Evolutionary conservation across 441 rosid genomes (phyloP).

Genomic region (Populus tomentosa): DNA sequence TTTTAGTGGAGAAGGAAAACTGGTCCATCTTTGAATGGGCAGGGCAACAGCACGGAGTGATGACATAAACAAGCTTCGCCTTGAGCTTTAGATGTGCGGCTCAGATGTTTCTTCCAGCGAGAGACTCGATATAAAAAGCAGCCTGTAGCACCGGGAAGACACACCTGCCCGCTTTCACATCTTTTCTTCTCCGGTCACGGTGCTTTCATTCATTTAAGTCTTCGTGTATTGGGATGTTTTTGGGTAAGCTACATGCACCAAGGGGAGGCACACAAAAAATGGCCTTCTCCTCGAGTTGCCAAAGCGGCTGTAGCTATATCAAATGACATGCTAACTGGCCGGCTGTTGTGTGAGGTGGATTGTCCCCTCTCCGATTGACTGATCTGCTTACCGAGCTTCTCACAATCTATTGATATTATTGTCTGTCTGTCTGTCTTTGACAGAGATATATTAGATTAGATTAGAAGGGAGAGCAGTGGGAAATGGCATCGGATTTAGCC

Average conservation of each 20-base stretch:
- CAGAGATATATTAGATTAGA: background rate
- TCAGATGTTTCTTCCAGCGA: background rate
- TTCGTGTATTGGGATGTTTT: too few relatives aligned
- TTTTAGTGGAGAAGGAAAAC: background rate
- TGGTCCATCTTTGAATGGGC: too few relatives aligned
- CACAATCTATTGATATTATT: conserved; percentile 20
- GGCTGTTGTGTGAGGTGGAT: conserved; percentile 45
- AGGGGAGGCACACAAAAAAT: conserved; percentile 36
- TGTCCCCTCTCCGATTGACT: conserved; percentile 29
- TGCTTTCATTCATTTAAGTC: too few relatives aligned
- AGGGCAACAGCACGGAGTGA: too few relatives aligned
- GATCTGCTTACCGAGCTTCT: conserved; percentile 83
- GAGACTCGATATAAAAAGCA: background rate
- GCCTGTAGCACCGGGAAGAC: background rate
- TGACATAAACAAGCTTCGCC: too few relatives aligned
- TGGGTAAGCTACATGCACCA: conserved; percentile 50
- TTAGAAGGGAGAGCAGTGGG: conserved; percentile 39
- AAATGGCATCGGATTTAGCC: conserved; percentile 31
- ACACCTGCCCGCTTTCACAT: background rate
- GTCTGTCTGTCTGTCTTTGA: background rate
- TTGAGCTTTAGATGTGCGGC: background rate
- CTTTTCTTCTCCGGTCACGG: background rate
- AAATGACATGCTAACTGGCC: conserved; percentile 61
- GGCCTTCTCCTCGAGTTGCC: conserved; percentile 61
- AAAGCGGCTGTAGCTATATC: conserved; percentile 62